These are phyloP conservation scores for Venustampulla echinocandica DNA, from an alignment of 495 filamentous ascomycete species.

Conservation along the genomic window DNA sequence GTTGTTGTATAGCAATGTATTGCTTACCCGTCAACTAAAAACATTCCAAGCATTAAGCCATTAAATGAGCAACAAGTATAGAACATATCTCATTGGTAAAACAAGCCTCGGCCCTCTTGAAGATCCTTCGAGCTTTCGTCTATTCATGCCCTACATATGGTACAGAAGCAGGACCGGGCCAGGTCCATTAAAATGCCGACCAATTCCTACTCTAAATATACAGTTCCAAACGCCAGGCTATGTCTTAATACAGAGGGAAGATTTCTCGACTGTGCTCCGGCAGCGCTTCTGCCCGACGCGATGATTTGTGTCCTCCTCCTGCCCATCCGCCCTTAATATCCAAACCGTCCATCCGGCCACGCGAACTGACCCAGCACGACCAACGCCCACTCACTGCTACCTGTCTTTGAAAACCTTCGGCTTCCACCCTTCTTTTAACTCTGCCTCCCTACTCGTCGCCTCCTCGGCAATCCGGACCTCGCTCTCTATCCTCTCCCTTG, in stretches of 20 bases:
- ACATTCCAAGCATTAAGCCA: too few species aligned
- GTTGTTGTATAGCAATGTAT: too few species aligned
- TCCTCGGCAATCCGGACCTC: conserved; percentile 53
- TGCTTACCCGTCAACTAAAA: too few species aligned
- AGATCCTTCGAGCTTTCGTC: neutral
- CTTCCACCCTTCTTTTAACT: conserved; percentile 77
- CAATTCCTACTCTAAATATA: conserved; percentile 16
- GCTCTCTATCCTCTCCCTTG: conserved; percentile 83
- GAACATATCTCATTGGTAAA: too few species aligned
- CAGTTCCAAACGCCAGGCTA: conserved; percentile 25
- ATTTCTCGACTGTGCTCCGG: conserved; percentile 19
- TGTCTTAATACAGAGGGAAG: conserved; percentile 27
- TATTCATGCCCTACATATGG: conserved; percentile 7
- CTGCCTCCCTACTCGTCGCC: conserved; percentile 47
- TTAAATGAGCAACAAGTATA: too few species aligned
- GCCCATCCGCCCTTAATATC: conserved; percentile 5
- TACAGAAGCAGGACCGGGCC: conserved; percentile 12
- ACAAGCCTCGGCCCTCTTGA: neutral
- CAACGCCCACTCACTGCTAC: conserved; percentile 31
- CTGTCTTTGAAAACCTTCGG: conserved; percentile 91
- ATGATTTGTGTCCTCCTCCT: conserved; percentile 2
- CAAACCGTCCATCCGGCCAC: conserved; percentile 3
- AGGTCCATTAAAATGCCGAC: conserved; percentile 19
- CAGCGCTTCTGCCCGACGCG: conserved; percentile 3
- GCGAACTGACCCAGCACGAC: conserved; percentile 6